Conservation (phyloP, 2,329 filamentous ascomycete species). For the Trichophyton rubrum region DNA sequence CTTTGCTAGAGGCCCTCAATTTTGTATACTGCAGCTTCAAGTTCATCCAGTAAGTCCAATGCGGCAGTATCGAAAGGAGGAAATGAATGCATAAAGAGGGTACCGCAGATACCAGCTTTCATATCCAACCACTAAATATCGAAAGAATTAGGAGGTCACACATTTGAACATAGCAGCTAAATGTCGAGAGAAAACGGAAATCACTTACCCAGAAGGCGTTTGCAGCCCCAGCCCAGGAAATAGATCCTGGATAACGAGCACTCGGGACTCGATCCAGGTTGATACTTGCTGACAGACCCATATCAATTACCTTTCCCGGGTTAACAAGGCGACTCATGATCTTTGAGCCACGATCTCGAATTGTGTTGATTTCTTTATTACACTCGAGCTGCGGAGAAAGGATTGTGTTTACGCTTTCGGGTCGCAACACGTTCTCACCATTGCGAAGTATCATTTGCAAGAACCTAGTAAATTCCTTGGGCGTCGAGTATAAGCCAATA, state of each 20-base stretch:
- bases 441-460: constrained; percentile 13
- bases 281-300: constrained; percentile 5
- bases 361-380: background rate
- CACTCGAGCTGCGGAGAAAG: constrained; percentile 4
- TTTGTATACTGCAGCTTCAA: constrained; percentile 5
- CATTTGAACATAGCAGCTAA: too few species aligned
- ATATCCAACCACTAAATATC: constrained; percentile 6
- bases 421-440: constrained; percentile 2
- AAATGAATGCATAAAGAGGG: constrained; percentile 6
- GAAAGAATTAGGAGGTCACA: background rate
- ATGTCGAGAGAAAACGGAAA: background rate
- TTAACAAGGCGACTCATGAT: constrained; percentile 1
- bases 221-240: constrained; percentile 4
- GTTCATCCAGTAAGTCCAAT: constrained; percentile 5
- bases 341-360: background rate
- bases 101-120: constrained; percentile 4
- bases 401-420: constrained; percentile 3
- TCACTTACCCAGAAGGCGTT: constrained; percentile 10
- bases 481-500: constrained; percentile 15
- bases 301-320: background rate
- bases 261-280: constrained; percentile 5
- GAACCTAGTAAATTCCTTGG: constrained; percentile 15
- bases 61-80: constrained; percentile 4
- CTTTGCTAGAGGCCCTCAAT: background rate
- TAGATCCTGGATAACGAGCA: background rate